Evolutionary conservation across 768 basidiomycete genomes (phyloP).

Genomic region (Pisolithus tinctorius): DNA sequence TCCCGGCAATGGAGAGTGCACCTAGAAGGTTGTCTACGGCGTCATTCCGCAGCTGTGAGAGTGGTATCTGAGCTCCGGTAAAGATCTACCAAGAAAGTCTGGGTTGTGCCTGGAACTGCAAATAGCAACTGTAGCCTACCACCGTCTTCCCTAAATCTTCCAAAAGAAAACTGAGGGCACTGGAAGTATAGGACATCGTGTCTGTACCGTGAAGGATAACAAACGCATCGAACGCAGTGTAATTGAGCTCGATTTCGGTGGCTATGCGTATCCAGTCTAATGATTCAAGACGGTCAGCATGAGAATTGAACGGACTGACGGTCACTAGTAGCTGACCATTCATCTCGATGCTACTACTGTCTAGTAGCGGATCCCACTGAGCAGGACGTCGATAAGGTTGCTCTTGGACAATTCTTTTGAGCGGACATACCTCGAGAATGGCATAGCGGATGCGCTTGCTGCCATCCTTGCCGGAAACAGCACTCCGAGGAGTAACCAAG

Average conservation of each 20-base stretch:
- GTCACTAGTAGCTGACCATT: slow-evolving; percentile 40
- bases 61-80: slow-evolving; percentile 90
- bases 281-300: slow-evolving; percentile 7
- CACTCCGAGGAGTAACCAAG: slow-evolving; percentile 71
- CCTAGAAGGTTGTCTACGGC: slow-evolving; percentile 91
- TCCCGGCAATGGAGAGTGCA: slow-evolving; percentile 82
- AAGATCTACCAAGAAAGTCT: slow-evolving; percentile 48
- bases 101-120: not conserved
- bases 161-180: slow-evolving; percentile 83
- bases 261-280: slow-evolving; percentile 88
- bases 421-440: slow-evolving; percentile 61
- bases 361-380: slow-evolving; percentile 83
- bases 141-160: slow-evolving; percentile 93
- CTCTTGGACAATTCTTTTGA: not conserved
- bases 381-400: not conserved
- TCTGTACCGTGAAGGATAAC: slow-evolving; percentile 89
- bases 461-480: slow-evolving; percentile 49
- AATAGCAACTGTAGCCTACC: slow-evolving; percentile 33
- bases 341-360: slow-evolving; percentile 86
- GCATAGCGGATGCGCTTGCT: slow-evolving; percentile 78
- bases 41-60: slow-evolving; percentile 89
- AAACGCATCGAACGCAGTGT: slow-evolving; percentile 80
- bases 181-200: slow-evolving; percentile 86
- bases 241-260: slow-evolving; percentile 90
- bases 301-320: not conserved